Conservation (phyloP, 331 rosid genomes). For the Quercus lobata region DNA sequence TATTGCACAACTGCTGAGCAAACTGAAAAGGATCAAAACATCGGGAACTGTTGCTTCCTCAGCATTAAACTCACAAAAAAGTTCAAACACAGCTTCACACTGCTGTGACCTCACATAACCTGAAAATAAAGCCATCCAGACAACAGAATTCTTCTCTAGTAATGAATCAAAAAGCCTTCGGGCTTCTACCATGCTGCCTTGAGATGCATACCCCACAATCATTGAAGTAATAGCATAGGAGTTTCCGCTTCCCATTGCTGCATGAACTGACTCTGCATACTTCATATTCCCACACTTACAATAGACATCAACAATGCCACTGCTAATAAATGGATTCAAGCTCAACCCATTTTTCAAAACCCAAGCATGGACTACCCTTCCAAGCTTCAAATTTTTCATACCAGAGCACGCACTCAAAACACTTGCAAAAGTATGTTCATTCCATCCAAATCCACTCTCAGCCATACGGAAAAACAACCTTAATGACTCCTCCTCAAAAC, state of each 20-base stretch:
- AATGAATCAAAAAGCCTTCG: constrained; percentile 57
- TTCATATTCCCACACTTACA: constrained; percentile 60
- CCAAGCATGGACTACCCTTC: constrained; percentile 63
- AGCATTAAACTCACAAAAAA: constrained; percentile 40
- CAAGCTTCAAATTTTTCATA: constrained; percentile 41
- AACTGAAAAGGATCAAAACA: constrained; percentile 40
- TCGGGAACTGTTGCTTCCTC: constrained; percentile 41
- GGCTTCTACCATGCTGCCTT: constrained; percentile 62
- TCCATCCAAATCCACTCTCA: constrained; percentile 40
- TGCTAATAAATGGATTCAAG: constrained; percentile 57
- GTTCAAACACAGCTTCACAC: constrained; percentile 54
- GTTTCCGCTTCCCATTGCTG: constrained; percentile 21
- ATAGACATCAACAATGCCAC: constrained; percentile 71
- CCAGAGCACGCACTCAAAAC: constrained; percentile 66
- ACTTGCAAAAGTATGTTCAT: constrained; percentile 65
- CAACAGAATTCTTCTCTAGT: constrained; percentile 42
- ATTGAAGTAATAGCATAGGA: constrained; percentile 53
- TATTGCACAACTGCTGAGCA: constrained; percentile 67
- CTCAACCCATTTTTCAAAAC: constrained; percentile 46
- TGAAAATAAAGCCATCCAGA: constrained; percentile 71
- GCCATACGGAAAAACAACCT: constrained; percentile 50
- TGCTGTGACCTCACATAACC: constrained; percentile 65
- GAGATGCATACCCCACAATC: constrained; percentile 58
- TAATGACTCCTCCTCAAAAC: constrained; percentile 48
- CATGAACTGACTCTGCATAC: constrained; percentile 55